Evolutionary conservation across 2,329 filamentous ascomycete genomes (phyloP).

Genomic region (Phymatotrichopsis omnivora): DNA sequence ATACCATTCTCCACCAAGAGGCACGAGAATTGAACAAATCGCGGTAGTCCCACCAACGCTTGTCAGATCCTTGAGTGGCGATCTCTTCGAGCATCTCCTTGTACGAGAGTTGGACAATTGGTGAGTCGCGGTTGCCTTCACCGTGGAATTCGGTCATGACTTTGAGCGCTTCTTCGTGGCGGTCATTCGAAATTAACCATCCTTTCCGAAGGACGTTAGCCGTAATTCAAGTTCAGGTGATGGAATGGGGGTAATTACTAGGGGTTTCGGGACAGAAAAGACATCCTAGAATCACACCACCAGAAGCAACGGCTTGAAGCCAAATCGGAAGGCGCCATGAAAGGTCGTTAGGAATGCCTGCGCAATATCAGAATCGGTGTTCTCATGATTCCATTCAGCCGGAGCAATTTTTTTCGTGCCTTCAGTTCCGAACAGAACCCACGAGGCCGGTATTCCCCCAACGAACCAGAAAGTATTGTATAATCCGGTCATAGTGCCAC

Average conservation of each 20-base stretch:
- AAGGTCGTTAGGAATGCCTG: slow-evolving; percentile 34
- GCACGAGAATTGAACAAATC: slow-evolving; percentile 30
- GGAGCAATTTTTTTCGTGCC: too few species aligned
- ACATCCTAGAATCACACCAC: slow-evolving; percentile 28
- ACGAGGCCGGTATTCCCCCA: slow-evolving; percentile 43
- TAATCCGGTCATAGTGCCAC: slow-evolving; percentile 36
- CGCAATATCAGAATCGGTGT: too few species aligned
- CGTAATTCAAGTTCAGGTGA: slow-evolving; percentile 39
- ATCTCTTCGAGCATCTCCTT: slow-evolving; percentile 32
- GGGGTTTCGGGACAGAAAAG: slow-evolving; percentile 28
- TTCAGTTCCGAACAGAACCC: slow-evolving; percentile 33
- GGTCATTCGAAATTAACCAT: slow-evolving; percentile 41
- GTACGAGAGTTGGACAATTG: slow-evolving; percentile 32
- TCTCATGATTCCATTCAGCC: too few species aligned
- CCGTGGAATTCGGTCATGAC: slow-evolving; percentile 36
- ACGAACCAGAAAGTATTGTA: slow-evolving; percentile 40
- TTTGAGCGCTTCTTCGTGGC: slow-evolving; percentile 38
- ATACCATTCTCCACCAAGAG: slow-evolving; percentile 31
- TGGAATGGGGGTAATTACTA: slow-evolving; percentile 35
- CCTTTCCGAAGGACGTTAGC: too few species aligned
- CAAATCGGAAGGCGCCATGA: slow-evolving; percentile 41
- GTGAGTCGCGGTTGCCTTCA: slow-evolving; percentile 33
- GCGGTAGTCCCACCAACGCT: slow-evolving; percentile 33
- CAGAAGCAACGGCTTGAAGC: slow-evolving; percentile 40
- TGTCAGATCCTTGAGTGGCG: slow-evolving; percentile 30